Evolutionary conservation across 208 protist species (phyloP).

Genomic region (Leishmania amazonensis): DNA sequence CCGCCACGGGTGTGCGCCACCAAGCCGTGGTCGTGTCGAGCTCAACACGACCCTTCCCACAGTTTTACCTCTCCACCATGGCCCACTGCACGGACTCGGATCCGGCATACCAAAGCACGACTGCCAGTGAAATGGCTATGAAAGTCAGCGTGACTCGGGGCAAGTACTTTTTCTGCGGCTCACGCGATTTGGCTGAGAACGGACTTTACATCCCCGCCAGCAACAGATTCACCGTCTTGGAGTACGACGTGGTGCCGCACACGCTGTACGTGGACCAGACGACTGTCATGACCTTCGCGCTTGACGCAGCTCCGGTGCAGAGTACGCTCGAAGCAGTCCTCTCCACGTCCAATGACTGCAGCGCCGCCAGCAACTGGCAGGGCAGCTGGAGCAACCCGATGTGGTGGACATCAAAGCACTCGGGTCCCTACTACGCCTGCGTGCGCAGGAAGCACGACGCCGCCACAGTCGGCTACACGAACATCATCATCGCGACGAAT

Average conservation of each 20-base stretch:
- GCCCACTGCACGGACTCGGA: neutral
- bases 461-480: constrained; percentile 17
- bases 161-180: constrained; percentile 7
- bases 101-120: neutral
- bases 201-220: neutral
- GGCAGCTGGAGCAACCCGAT: neutral
- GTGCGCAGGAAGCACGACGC: constrained; percentile 12
- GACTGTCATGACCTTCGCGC: constrained; percentile 4
- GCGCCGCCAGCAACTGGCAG: neutral
- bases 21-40: neutral
- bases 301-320: neutral
- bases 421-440: constrained; percentile 53
- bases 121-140: neutral
- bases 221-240: constrained; percentile 1
- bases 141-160: neutral
- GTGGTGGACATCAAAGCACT: constrained; percentile 14
- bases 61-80: neutral
- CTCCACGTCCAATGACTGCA: constrained; percentile 6
- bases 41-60: neutral
- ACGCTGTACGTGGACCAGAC: constrained; percentile 3
- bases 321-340: constrained; percentile 1
- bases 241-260: constrained; percentile 13
- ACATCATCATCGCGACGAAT: constrained; percentile 30
- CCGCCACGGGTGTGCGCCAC: constrained; percentile 9
- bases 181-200: neutral